These are phyloP conservation scores for Apiotrichum mycotoxinovorans DNA, from an alignment of 1,284 basidiomycete genomes.

Conservation along the genomic window DNA sequence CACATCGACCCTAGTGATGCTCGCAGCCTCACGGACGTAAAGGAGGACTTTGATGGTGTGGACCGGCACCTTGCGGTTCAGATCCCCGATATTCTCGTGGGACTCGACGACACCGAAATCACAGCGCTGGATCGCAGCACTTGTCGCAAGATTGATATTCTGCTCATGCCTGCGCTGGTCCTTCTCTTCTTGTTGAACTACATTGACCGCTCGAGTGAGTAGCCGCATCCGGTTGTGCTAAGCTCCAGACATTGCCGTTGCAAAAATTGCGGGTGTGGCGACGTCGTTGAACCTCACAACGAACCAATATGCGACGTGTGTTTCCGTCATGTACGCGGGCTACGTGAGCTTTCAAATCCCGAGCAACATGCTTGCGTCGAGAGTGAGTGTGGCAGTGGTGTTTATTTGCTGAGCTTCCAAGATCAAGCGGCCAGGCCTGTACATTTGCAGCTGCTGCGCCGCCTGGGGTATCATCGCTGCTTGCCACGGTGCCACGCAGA, in stretches of 20 bases:
- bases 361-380: conserved; percentile 33
- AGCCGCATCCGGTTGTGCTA: background rate
- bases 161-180: conserved; percentile 18
- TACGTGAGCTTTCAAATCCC: conserved; percentile 31
- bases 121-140: conserved; percentile 25
- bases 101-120: conserved; percentile 31
- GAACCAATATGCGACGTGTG: conserved; percentile 25
- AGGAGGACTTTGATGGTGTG: background rate
- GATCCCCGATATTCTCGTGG: conserved; percentile 12
- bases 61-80: conserved; percentile 26
- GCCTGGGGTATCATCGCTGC: conserved; percentile 40
- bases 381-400: background rate
- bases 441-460: conserved; percentile 20
- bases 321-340: conserved; percentile 26
- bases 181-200: conserved; percentile 1
- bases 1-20: too few species aligned
- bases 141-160: conserved; percentile 38
- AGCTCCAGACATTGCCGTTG: conserved; percentile 27
- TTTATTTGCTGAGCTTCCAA: background rate
- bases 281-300: background rate
- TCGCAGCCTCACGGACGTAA: background rate
- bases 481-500: conserved; percentile 30
- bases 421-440: conserved; percentile 7
- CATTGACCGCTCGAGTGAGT: background rate
- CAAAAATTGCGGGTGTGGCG: conserved; percentile 23